Evolutionary conservation across 257 asterid species (phyloP).

Genomic region (Solanum peruvianum): DNA sequence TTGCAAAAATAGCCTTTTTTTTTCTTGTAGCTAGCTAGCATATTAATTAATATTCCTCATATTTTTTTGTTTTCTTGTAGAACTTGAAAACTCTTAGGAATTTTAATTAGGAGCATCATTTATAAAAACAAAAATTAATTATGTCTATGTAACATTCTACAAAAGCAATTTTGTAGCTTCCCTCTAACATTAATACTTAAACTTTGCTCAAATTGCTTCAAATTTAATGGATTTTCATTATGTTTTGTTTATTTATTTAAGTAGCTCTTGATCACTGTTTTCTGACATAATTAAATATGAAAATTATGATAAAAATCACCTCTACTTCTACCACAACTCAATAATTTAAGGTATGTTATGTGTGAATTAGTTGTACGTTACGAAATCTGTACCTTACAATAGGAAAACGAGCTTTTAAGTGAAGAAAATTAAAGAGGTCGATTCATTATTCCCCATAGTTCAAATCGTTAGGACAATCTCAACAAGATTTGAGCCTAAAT

Average conservation of each 20-base stretch:
- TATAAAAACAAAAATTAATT: not conserved
- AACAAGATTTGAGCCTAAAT: not conserved
- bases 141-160: not conserved
- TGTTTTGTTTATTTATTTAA: not conserved
- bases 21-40: not conserved
- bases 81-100: not conserved
- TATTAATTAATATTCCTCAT: not conserved
- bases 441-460: not conserved
- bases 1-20: not conserved
- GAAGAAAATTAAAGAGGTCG: not conserved
- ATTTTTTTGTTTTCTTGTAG: not conserved
- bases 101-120: not conserved
- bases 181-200: not conserved
- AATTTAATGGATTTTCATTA: not conserved
- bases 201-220: not conserved
- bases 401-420: not conserved
- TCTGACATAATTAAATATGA: conserved; percentile 36
- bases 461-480: not conserved
- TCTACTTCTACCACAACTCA: conserved; percentile 12
- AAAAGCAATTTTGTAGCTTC: not conserved
- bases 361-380: not conserved
- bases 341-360: conserved; percentile 27
- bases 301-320: conserved; percentile 19
- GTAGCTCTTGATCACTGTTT: not conserved
- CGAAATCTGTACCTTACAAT: not conserved